Base-by-base conservation (phyloP, 2,329 filamentous ascomycete species). In the Colletotrichum cereale region DNA sequence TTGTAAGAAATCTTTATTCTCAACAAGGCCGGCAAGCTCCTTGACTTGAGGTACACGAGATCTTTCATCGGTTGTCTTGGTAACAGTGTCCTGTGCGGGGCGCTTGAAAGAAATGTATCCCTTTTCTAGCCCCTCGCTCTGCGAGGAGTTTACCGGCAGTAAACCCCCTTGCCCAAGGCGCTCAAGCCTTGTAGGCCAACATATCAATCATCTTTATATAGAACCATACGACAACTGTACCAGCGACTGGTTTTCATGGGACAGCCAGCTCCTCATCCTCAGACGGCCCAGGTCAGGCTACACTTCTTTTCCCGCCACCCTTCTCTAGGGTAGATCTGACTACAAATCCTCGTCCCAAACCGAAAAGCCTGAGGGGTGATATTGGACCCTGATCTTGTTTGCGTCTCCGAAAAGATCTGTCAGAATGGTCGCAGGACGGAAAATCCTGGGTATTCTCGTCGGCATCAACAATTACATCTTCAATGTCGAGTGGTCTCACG, bases 361-460 rank as follows among this genome's bases (percentile, higher is more conserved):
- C 4, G 6, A 24, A 11, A 38, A 21, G 21, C 5, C 5, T 5
- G 4, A 10, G 18, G 5, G 14, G 5, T 11, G 12, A 7, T 8
- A 40, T 11, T 16, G 6, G 14, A 18, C 14, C 3, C 8, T 24
- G 10, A 16, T 2, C 2, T 11, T 3, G 31, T 8, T 12, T 5
- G 5, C 24, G 2, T 24, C 18, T 26, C 7, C n/a, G 6, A 0
- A 2, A 4, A 38, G 1, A 18, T 14, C 47, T 18, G 44, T 2
- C 38, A 31, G 3, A 3, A 67, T 66, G 62, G 44, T 55, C 8
- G n/a, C 55, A 1, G 62, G 67, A 38, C 31, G 42, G 3, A 11
- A 29, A 7, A 66, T 66, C 16, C 47, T 70, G 8, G 55, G 67
- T 2, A 66, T 70, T 10, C 53, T 70, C 2, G 31, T 42, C 12